Percentiles rank a stretch among this genome's conserved stretches.
Conservation (phyloP, 148 eudicot genomes). For the Cornus kousa region DNA sequence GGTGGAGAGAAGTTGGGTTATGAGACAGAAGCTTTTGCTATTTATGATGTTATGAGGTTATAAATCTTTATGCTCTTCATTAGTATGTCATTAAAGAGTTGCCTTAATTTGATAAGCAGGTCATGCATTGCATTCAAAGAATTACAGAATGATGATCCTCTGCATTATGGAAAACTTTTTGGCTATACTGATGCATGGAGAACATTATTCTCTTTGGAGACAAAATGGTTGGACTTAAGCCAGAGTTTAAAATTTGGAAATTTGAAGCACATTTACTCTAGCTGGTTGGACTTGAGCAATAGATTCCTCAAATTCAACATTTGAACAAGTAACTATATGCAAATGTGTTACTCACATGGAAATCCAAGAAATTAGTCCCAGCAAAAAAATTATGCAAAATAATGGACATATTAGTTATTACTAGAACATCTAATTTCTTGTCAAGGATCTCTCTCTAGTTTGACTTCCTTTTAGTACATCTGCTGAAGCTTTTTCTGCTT, state of each 20-base stretch:
- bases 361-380: background rate
- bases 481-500: background rate
- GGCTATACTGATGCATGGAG: background rate
- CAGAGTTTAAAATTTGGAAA: background rate
- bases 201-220: background rate
- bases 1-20: slow-evolving; percentile 74
- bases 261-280: background rate
- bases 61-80: slow-evolving; percentile 19
- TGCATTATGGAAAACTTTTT: background rate
- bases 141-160: background rate
- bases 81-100: background rate
- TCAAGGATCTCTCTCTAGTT: background rate
- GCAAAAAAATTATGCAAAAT: background rate
- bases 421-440: background rate
- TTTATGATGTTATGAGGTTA: slow-evolving; percentile 89
- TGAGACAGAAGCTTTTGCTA: slow-evolving; percentile 91
- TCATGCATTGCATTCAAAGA: slow-evolving; percentile 2
- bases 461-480: background rate
- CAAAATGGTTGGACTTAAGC: background rate
- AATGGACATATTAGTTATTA: background rate
- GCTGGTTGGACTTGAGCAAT: background rate
- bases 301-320: background rate
- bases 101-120: background rate
- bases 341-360: background rate
- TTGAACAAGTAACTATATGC: background rate